phyloP scores from a whole-genome alignment of 768 basidiomycete species.

The Atractiella rhizophila region DNA sequence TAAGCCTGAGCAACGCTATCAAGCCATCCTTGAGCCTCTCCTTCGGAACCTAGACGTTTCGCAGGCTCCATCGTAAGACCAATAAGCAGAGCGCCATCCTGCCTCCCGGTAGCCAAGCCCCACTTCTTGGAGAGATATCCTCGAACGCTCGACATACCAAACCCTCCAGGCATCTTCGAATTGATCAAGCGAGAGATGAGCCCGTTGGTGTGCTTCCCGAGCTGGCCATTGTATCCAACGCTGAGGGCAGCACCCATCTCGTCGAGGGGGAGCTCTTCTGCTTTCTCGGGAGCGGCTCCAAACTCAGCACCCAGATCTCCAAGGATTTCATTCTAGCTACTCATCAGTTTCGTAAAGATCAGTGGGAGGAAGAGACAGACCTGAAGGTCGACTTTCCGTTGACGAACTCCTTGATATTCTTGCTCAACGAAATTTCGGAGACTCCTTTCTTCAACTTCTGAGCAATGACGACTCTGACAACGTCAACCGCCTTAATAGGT shows the following conservation, averaged over 20 bases:
- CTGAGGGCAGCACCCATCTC: conserved; percentile 70
- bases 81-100: conserved; percentile 69
- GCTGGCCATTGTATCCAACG: conserved; percentile 52
- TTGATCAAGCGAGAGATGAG: conserved; percentile 76
- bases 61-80: conserved; percentile 80
- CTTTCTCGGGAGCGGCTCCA: conserved; percentile 83
- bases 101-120: conserved; percentile 76
- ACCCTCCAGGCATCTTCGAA: conserved; percentile 95
- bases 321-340: conserved; percentile 96
- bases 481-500: conserved; percentile 72
- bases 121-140: conserved; percentile 67
- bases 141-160: conserved; percentile 80
- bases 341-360: no score
- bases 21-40: conserved; percentile 79
- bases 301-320: conserved; percentile 94
- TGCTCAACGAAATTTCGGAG: conserved; percentile 62
- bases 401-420: conserved; percentile 94
- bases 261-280: conserved; percentile 84
- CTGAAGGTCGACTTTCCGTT: conserved; percentile 92
- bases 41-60: conserved; percentile 73
- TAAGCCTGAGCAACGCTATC: conserved; percentile 61
- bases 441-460: conserved; percentile 95
- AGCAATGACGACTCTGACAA: conserved; percentile 64
- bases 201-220: conserved; percentile 81
- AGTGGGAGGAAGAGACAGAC: no score